phyloP scores from a whole-genome alignment of 73 alveolate genomes.

The Paramecium octaurelia region DNA sequence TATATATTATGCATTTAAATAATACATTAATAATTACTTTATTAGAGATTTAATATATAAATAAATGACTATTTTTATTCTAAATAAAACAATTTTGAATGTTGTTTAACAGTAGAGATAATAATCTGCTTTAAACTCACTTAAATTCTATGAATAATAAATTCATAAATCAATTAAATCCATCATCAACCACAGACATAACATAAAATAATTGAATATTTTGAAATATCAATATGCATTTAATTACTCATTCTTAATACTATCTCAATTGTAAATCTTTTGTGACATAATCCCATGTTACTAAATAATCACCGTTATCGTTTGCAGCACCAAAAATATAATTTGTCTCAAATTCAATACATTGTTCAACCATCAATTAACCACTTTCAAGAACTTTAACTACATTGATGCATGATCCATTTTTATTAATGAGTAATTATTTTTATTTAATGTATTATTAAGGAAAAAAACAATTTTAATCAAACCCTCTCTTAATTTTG shows the following conservation, averaged over 20 bases:
- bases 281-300: not conserved
- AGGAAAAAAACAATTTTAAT: not conserved
- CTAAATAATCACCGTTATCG: not conserved
- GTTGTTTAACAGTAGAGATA: too few relatives aligned
- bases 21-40: too few relatives aligned
- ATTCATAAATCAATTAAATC: too few relatives aligned
- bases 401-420: not conserved
- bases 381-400: not conserved
- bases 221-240: too few relatives aligned
- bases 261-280: not conserved
- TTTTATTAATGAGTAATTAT: not conserved
- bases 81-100: too few relatives aligned
- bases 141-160: too few relatives aligned
- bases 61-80: too few relatives aligned
- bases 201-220: too few relatives aligned
- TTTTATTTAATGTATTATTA: not conserved
- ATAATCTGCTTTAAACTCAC: too few relatives aligned
- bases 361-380: not conserved
- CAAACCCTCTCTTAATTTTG: not conserved
- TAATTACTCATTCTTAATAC: not conserved
- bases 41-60: too few relatives aligned
- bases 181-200: too few relatives aligned
- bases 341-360: not conserved
- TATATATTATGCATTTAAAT: not conserved
- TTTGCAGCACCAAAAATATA: not conserved